Evolutionary conservation across 495 filamentous ascomycete genomes (phyloP).

Genomic region (Penicillium nucicola): DNA sequence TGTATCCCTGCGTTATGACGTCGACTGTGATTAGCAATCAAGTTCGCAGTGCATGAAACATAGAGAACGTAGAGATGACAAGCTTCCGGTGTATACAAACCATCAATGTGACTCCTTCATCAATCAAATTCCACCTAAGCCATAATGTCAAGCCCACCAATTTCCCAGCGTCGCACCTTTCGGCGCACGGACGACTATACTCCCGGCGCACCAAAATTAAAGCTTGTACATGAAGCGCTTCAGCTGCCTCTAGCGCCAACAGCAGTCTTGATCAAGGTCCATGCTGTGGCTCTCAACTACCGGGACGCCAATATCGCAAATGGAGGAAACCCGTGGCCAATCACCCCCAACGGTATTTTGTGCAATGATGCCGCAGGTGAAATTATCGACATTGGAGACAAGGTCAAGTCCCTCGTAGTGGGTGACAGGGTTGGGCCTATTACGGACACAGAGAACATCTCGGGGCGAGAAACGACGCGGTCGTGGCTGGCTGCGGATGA

Average conservation of each 20-base stretch:
- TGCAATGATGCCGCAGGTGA: conserved; percentile 37
- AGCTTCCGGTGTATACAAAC: no score
- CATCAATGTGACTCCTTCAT: no score
- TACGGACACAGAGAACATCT: conserved; percentile 28
- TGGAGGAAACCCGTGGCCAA: conserved; percentile 36
- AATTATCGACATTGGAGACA: conserved; percentile 30
- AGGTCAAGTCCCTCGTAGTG: conserved; percentile 19
- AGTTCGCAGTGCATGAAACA: no score
- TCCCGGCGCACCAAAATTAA: conserved; percentile 21
- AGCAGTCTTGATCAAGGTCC: conserved; percentile 37
- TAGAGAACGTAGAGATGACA: no score
- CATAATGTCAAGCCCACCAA: no score
- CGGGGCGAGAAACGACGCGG: conserved; percentile 15
- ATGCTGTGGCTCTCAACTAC: conserved; percentile 44
- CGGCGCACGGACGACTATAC: conserved; percentile 31
- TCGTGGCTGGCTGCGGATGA: conserved; percentile 36
- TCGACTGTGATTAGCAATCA: no score
- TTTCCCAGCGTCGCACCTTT: conserved; percentile 18
- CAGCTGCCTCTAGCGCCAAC: conserved; percentile 22
- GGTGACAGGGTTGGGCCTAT: conserved; percentile 33
- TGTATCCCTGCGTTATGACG: no score
- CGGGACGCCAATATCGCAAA: conserved; percentile 39
- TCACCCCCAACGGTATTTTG: conserved; percentile 27
- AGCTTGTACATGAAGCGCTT: conserved; percentile 18
- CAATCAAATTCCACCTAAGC: no score